Base-by-base conservation (phyloP, 1,284 basidiomycete species). In the Ganoderma multipileum region DNA sequence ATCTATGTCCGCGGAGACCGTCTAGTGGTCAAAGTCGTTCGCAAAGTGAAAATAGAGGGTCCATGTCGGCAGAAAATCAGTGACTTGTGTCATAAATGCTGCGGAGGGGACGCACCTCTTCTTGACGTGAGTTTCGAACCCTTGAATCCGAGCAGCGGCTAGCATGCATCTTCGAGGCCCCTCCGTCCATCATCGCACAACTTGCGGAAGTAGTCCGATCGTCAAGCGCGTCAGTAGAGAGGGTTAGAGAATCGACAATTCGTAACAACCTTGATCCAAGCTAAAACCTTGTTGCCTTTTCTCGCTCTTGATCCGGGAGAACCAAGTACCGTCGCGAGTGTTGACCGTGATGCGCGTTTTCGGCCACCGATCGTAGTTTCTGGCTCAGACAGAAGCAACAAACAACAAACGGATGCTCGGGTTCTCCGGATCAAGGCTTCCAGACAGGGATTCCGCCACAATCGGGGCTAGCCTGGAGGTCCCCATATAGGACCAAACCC, bases 71-170 rank as follows among this genome's bases (percentile, higher is more conserved):
- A 63, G 58, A 36, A 59, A 38, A 20, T 66, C 26, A 18, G 7
- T 14, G 3, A 23, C 11, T n/a, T 64, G n/a, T 58, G 59, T 55
- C 47, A 69, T 33, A 60, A 63, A 55, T 57, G 41, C 3, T 14
- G n/a, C 26, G 38, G 61, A 52, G 61, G 47, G 63, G 18, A 77
- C 87, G 73, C 69, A 91, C 90, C 86, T 89, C 68, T 79, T 81
- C 73, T 87, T 88, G 66, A 86, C 73, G 72, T 91, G 90, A 87
- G 90, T 42, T 84, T 79, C 61, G 91, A 71, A 0, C 86, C 90
- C 71, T 90, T 78, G 73, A 89, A 89, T 11, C 14, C 8, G 18
- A 70, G 78, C 67, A 70, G 41, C 41, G 44, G n/a, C n/a, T 23
- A 47, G 44, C n/a, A 47, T 3, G 9, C 44, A 47, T 23, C 44